A percentile compares a stretch with the other conserved stretches of the same genome.
Evolutionary conservation across 768 basidiomycete species (phyloP).

Genomic region (Stropharia rugosoannulata): DNA sequence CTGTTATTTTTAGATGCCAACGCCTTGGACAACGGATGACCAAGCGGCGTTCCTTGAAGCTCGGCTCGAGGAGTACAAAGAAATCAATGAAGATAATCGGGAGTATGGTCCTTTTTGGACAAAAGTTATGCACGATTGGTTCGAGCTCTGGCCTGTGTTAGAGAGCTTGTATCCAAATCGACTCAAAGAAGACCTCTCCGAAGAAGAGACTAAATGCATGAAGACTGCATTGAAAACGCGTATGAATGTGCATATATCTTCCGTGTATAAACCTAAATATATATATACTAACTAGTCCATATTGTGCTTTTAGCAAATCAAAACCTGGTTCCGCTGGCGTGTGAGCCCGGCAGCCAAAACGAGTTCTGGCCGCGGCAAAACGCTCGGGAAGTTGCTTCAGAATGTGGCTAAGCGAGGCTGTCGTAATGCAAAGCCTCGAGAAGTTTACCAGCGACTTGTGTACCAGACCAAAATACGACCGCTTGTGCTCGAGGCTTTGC

Average conservation of each 20-base stretch:
- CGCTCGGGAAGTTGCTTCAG: not conserved
- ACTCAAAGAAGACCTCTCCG: not conserved
- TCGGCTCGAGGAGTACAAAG: not conserved
- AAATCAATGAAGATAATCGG: not conserved
- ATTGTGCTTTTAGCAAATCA: not conserved
- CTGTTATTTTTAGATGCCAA: too few species aligned
- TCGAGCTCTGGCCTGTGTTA: not conserved
- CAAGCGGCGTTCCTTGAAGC: not conserved
- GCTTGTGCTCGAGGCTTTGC: not conserved
- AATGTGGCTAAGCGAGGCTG: not conserved
- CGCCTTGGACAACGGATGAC: not conserved
- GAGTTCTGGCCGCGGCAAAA: not conserved
- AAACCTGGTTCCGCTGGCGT: slow-evolving; percentile 9
- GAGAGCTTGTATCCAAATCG: not conserved
- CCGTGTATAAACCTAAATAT: not conserved
- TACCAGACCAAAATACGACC: not conserved
- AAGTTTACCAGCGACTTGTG: not conserved
- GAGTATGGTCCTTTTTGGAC: slow-evolving; percentile 3
- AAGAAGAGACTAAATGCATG: not conserved
- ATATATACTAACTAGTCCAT: not conserved
- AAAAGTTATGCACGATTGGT: not conserved
- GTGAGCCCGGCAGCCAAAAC: not conserved
- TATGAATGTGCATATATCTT: not conserved
- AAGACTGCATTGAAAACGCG: not conserved
- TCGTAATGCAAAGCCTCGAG: not conserved